phyloP scores from a whole-genome alignment of 2,329 filamentous ascomycete genomes.

The Fusarium nanum region DNA sequence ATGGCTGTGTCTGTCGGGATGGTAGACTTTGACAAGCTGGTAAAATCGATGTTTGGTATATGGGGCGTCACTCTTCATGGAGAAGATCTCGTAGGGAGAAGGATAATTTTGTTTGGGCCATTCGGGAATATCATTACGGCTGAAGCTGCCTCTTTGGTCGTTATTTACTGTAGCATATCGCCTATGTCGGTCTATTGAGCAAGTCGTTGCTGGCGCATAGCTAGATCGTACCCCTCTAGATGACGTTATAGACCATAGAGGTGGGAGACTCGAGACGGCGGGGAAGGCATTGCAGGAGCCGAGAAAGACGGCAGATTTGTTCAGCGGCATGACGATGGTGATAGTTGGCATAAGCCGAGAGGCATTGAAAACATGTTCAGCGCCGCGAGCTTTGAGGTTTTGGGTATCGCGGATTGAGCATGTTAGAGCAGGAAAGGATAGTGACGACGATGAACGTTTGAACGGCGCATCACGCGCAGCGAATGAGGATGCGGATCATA shows the following conservation, averaged over 20 bases:
- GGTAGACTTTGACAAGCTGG: slow-evolving; percentile 93
- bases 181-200: slow-evolving; percentile 18
- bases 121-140: slow-evolving; percentile 34
- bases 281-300: slow-evolving; percentile 40
- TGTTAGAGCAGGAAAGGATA: slow-evolving; percentile 40
- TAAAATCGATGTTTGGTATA: slow-evolving; percentile 91
- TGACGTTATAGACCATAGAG: slow-evolving; percentile 42
- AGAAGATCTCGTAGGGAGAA: slow-evolving; percentile 92
- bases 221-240: slow-evolving; percentile 26
- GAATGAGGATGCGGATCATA: slow-evolving; percentile 29
- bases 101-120: slow-evolving; percentile 67
- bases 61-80: slow-evolving; percentile 65
- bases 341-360: slow-evolving; percentile 16
- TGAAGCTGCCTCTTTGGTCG: slow-evolving; percentile 7
- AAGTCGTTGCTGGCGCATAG: slow-evolving; percentile 4
- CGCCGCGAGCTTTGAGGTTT: slow-evolving; percentile 6
- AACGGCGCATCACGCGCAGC: slow-evolving; percentile 23
- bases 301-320: slow-evolving; percentile 32
- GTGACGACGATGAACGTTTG: slow-evolving; percentile 2
- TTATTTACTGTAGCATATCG: slow-evolving; percentile 42
- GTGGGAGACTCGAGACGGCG: slow-evolving; percentile 22
- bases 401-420: slow-evolving; percentile 39
- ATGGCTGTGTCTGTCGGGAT: slow-evolving; percentile 76
- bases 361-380: slow-evolving; percentile 38
- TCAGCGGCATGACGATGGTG: slow-evolving; percentile 39